Conservation (phyloP, 2,329 filamentous ascomycete species). For the Saccharata proteae region DNA sequence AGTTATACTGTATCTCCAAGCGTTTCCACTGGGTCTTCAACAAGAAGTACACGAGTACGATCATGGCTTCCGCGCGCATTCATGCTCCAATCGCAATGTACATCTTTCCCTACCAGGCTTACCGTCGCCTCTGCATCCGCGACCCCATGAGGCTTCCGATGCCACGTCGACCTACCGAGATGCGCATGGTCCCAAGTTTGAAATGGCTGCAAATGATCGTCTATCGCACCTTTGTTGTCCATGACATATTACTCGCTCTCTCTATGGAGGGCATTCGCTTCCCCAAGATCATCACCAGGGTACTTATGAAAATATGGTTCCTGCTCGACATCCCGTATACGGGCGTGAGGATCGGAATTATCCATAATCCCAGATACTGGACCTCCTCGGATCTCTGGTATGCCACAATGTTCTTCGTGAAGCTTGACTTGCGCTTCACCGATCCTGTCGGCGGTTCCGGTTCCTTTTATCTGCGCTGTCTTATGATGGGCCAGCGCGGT, state of each 20-base stretch:
- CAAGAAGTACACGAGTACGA: slow-evolving; percentile 41
- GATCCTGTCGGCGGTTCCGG: slow-evolving; percentile 47
- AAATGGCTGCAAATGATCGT: slow-evolving; percentile 57
- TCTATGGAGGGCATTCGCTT: slow-evolving; percentile 42
- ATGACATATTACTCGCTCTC: slow-evolving; percentile 49
- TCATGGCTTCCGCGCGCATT: slow-evolving; percentile 43
- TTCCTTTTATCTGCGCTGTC: slow-evolving; percentile 18
- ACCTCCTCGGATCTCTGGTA: slow-evolving; percentile 48
- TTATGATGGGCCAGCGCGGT: slow-evolving; percentile 42
- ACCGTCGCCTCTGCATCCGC: slow-evolving; percentile 42
- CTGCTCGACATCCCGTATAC: slow-evolving; percentile 55
- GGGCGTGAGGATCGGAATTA: slow-evolving; percentile 39
- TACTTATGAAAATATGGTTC: slow-evolving; percentile 54
- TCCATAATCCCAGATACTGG: slow-evolving; percentile 45
- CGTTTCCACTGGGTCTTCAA: slow-evolving; percentile 25
- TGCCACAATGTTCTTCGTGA: slow-evolving; percentile 54
- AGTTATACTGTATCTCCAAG: slow-evolving; percentile 27
- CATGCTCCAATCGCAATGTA: slow-evolving; percentile 43
- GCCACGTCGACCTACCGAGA: slow-evolving; percentile 18
- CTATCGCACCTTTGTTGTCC: slow-evolving; percentile 26
- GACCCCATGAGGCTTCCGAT: slow-evolving; percentile 47
- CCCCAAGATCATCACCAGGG: slow-evolving; percentile 35
- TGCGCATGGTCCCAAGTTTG: slow-evolving; percentile 49
- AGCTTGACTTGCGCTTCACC: slow-evolving; percentile 58
- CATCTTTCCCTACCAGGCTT: slow-evolving; percentile 52